Conservation (phyloP, 805 yeast species). For the Clavispora santaluciae region DNA sequence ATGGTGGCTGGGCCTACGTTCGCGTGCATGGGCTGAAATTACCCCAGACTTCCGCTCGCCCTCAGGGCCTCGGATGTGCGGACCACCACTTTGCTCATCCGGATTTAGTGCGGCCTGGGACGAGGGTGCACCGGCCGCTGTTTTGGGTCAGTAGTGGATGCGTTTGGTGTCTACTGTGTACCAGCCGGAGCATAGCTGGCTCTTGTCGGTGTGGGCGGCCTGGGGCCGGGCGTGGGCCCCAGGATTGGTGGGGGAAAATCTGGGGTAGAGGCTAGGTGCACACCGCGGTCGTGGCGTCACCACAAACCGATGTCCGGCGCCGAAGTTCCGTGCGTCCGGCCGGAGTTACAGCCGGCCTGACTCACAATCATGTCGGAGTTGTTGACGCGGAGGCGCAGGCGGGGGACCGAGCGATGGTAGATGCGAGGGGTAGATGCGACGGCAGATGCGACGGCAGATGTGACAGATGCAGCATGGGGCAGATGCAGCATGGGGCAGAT, state of each 20-base stretch:
- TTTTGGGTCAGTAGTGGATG: too few relatives aligned
- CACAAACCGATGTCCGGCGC: conserved; percentile 5
- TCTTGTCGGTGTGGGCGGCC: too few relatives aligned
- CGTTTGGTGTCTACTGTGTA: too few relatives aligned
- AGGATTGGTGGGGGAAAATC: too few relatives aligned
- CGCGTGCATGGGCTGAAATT: conserved; percentile 4
- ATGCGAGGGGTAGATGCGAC: too few relatives aligned
- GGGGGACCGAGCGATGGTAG: neutral
- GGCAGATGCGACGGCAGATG: too few relatives aligned
- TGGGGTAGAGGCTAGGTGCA: neutral
- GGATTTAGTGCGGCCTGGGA: too few relatives aligned
- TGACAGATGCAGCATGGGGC: too few relatives aligned
- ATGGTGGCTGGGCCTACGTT: neutral
- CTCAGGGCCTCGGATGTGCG: conserved; percentile 10
- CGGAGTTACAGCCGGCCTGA: conserved; percentile 2
- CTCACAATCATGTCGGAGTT: conserved; percentile 1
- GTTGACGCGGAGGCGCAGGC: neutral
- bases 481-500: too few relatives aligned
- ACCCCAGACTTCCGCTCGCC: conserved; percentile 12
- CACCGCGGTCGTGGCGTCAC: neutral
- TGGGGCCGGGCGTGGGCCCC: too few relatives aligned
- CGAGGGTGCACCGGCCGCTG: too few relatives aligned
- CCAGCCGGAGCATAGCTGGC: too few relatives aligned
- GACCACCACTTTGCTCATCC: conserved; percentile 4
- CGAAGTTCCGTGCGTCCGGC: conserved; percentile 4